Percentiles rank a stretch among this genome's conserved stretches.
Evolutionary conservation across 2,329 filamentous ascomycete genomes (phyloP).

Genomic region (Aureobasidium sp.): DNA sequence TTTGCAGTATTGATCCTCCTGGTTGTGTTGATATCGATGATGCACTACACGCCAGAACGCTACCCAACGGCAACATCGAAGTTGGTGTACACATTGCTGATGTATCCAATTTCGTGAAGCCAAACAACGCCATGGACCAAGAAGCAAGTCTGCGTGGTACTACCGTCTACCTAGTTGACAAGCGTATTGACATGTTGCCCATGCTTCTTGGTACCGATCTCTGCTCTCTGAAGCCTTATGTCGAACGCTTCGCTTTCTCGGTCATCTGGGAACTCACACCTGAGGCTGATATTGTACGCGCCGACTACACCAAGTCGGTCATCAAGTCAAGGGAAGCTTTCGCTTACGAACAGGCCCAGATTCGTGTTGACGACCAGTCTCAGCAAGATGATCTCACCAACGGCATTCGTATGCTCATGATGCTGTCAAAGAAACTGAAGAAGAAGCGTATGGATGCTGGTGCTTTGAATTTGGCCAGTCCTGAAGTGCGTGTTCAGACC

Average conservation of each 20-base stretch:
- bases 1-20: constrained; percentile 95
- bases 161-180: constrained; percentile 95
- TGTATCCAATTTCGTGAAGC: constrained; percentile 98
- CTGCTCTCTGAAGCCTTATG: constrained; percentile 92
- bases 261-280: constrained; percentile 70
- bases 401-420: constrained; percentile 79
- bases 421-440: constrained; percentile 84
- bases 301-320: constrained; percentile 94
- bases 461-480: constrained; percentile 90
- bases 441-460: constrained; percentile 96
- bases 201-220: constrained; percentile 92
- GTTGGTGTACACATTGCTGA: constrained; percentile 98
- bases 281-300: constrained; percentile 73
- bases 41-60: constrained; percentile 73
- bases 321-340: constrained; percentile 96
- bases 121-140: constrained; percentile 92
- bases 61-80: constrained; percentile 90
- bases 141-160: constrained; percentile 92
- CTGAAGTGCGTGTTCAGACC: constrained; percentile 91
- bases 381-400: constrained; percentile 83
- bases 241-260: constrained; percentile 61
- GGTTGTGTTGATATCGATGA: constrained; percentile 98
- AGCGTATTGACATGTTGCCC: constrained; percentile 98
- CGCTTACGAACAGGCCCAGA: constrained; percentile 92
- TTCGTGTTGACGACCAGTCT: constrained; percentile 81